A percentile compares a stretch with the other conserved stretches of the same genome.
Conservation (phyloP, 305 asterid genomes). For the Ilex paraguariensis region DNA sequence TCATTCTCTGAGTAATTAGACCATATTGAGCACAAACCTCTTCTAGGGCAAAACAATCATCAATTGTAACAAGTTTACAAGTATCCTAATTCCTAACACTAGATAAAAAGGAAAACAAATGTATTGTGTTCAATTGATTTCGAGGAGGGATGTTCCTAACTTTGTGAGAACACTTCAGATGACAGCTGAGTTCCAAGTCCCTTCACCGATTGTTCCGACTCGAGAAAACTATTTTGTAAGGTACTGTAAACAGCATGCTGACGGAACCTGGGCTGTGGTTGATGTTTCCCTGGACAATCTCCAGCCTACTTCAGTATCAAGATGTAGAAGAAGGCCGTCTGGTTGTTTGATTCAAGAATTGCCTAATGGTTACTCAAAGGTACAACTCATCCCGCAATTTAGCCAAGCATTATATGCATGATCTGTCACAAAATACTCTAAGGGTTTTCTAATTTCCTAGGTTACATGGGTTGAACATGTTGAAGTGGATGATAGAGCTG, state of each 20-base stretch:
- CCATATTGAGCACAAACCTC: too few relatives aligned
- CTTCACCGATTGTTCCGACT: constrained; percentile 47
- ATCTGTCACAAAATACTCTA: too few relatives aligned
- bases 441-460: constrained; percentile 10
- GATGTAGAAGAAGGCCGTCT: constrained; percentile 47
- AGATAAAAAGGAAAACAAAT: too few relatives aligned
- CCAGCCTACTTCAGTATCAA: constrained; percentile 10
- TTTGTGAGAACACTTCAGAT: constrained; percentile 17
- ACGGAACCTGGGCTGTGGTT: constrained; percentile 46
- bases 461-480: constrained; percentile 58
- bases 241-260: constrained; percentile 33
- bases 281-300: constrained; percentile 46
- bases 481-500: constrained; percentile 37
- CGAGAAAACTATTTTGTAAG: constrained; percentile 40
- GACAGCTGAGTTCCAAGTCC: constrained; percentile 47
- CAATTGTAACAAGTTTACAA: too few relatives aligned
- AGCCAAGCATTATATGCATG: too few relatives aligned
- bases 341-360: constrained; percentile 42
- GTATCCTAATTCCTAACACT: too few relatives aligned
- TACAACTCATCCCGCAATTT: constrained; percentile 3
- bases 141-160: too few relatives aligned
- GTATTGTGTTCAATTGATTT: too few relatives aligned
- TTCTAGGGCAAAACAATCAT: too few relatives aligned
- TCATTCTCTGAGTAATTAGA: neutral
- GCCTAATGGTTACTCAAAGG: constrained; percentile 45